phyloP scores from a whole-genome alignment of 176 grass and related monocot species.

The Avena eriantha region DNA sequence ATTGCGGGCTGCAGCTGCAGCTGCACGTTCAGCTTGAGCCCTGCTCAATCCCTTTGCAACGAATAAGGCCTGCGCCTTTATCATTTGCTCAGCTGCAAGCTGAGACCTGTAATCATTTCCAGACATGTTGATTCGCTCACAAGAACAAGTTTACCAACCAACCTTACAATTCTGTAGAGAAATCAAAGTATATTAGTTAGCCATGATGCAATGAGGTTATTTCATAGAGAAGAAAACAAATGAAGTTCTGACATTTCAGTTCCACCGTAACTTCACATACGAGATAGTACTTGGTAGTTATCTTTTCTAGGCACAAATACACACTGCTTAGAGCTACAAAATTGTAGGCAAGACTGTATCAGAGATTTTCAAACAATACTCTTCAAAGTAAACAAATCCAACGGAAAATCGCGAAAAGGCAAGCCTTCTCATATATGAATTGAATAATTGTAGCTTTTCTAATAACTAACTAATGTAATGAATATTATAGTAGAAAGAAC shows the following conservation, averaged over 20 bases:
- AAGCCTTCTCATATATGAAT: not conserved
- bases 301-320: not conserved
- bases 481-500: slow-evolving; percentile 5
- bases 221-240: not conserved
- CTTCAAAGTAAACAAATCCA: not conserved
- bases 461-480: not conserved
- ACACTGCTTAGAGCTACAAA: slow-evolving; percentile 6
- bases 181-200: not conserved
- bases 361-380: not conserved
- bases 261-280: not conserved
- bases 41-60: slow-evolving; percentile 82
- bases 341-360: not conserved
- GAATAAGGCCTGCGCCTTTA: slow-evolving; percentile 63
- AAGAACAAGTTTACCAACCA: not conserved
- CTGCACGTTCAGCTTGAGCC: slow-evolving; percentile 72
- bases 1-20: slow-evolving; percentile 64
- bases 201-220: not conserved
- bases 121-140: slow-evolving; percentile 54
- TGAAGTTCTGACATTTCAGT: not conserved
- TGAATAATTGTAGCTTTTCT: not conserved
- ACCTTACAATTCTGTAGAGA: slow-evolving; percentile 18
- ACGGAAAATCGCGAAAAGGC: not conserved
- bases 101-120: slow-evolving; percentile 60
- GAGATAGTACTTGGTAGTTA: not conserved
- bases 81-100: slow-evolving; percentile 62